Evolutionary conservation across 805 yeast species (phyloP).

Genomic region (Candida oleophila): DNA sequence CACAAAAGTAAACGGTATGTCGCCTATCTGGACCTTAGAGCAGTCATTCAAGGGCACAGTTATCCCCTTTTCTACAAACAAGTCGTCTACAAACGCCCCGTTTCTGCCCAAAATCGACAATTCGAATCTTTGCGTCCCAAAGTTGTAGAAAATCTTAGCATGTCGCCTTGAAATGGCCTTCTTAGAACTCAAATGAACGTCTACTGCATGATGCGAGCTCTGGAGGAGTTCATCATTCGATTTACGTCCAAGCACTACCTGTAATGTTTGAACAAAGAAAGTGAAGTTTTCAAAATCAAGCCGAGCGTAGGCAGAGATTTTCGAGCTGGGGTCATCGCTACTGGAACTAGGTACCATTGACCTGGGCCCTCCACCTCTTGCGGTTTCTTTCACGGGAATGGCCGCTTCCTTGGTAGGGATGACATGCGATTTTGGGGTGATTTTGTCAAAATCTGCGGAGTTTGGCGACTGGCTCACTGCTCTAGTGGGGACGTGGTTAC

Average conservation of each 20-base stretch:
- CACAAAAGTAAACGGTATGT: constrained; percentile 83
- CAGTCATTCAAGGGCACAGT: constrained; percentile 85
- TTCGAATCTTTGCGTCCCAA: constrained; percentile 94
- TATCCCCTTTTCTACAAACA: constrained; percentile 83
- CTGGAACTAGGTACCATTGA: constrained; percentile 1
- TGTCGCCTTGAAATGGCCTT: constrained; percentile 93
- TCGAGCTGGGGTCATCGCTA: constrained; percentile 17
- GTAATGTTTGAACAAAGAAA: constrained; percentile 94
- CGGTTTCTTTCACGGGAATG: not conserved
- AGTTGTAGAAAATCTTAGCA: constrained; percentile 94
- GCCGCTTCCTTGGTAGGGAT: constrained; percentile 20
- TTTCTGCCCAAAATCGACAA: constrained; percentile 88
- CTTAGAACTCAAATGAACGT: constrained; percentile 87
- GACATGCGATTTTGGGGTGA: constrained; percentile 1
- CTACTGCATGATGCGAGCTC: constrained; percentile 73
- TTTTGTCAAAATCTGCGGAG: not conserved
- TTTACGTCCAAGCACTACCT: constrained; percentile 88
- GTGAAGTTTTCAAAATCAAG: constrained; percentile 91
- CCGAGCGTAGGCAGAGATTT: constrained; percentile 65
- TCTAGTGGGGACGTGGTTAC: too few relatives aligned
- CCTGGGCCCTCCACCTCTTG: not conserved
- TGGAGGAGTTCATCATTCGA: constrained; percentile 53
- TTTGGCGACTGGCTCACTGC: too few relatives aligned
- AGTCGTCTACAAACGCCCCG: constrained; percentile 95
- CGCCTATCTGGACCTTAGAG: constrained; percentile 88